Percentiles rank a stretch among this genome's conserved stretches.
These are phyloP conservation scores for Lepidopterella palustris DNA, from an alignment of 495 filamentous ascomycete species.

Conservation along the genomic window DNA sequence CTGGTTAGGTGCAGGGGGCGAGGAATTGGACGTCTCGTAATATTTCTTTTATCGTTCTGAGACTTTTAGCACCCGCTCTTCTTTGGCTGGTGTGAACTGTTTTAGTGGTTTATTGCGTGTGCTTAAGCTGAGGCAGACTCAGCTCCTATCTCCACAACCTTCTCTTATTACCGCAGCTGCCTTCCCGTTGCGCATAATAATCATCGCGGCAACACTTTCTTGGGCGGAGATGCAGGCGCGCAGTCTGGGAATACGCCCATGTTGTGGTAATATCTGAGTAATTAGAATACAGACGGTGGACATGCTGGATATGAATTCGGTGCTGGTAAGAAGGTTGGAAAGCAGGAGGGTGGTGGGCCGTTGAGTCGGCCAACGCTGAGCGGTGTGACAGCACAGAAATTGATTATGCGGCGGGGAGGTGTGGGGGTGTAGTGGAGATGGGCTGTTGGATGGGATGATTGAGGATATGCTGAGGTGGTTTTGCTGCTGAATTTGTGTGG, in stretches of 20 bases:
- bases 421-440: too few relatives aligned
- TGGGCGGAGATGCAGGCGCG: slow-evolving; percentile 6
- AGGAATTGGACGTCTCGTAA: background rate
- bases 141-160: slow-evolving; percentile 17
- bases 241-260: slow-evolving; percentile 23
- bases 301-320: slow-evolving; percentile 43
- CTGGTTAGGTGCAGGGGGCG: background rate
- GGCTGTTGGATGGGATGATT: too few relatives aligned
- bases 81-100: too few relatives aligned
- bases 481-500: too few relatives aligned
- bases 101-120: too few relatives aligned
- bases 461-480: too few relatives aligned
- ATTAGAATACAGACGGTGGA: slow-evolving; percentile 29
- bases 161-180: slow-evolving; percentile 17
- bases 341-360: slow-evolving; percentile 6
- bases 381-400: background rate
- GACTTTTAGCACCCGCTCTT: too few relatives aligned
- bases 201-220: background rate
- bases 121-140: slow-evolving; percentile 10
- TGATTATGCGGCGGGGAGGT: background rate
- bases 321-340: slow-evolving; percentile 42
- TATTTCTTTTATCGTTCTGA: too few relatives aligned
- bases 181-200: slow-evolving; percentile 12
- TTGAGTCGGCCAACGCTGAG: background rate
- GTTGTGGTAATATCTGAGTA: slow-evolving; percentile 33